Base-by-base conservation (phyloP, 1,284 basidiomycete species). In the Wolfiporia cocos region DNA sequence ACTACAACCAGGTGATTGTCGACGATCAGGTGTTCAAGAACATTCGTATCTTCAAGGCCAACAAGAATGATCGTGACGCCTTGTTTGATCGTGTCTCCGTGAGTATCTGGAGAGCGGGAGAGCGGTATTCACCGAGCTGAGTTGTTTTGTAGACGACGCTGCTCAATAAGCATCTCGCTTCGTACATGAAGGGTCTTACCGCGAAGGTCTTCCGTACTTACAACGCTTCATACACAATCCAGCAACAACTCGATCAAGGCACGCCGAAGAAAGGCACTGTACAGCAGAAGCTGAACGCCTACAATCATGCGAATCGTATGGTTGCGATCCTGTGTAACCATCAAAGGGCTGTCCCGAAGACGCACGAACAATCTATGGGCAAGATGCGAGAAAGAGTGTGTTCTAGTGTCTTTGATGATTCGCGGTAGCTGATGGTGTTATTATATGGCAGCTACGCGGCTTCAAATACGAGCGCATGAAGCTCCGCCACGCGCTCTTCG, bases 131-230 rank as follows among this genome's bases (percentile, higher is more conserved):
- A 17, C 37, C 9, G 15, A 3, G 18, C 14, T 19, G 22, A 34
- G 28, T 22, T 40, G 28, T 14, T 43, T 14, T 20, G 12, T 57
- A 96, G 92, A 95, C 93, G 1, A 66, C 74, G 2, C 68, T 73
- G 2, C 67, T 98, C 48, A 98, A 98, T 70, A 93, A 92, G 59
- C 90, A 96, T 64, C 73, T 98, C 44, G 78, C 78, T 34, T 78
- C 76, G 31, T 92, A 95, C 63, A 98, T 97, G 93, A 89, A 92
- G 52, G 94, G 94, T 14, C 74, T 98, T 19, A 94, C 93, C 1
- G 93, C 93, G 42, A 98, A 97, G 64, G 93, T 98, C 18, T 98
- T 98, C 75, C 93, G 93, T 91, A 98, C 93, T 43, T 98, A 90
- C 69, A 98, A 98, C 59, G 93, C 93, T 14, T 97, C 93, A 21